Percentiles rank a stretch among this genome's conserved stretches.
phyloP scores from a whole-genome alignment of 2,329 filamentous ascomycete genomes.

The Fusarium concolor region DNA sequence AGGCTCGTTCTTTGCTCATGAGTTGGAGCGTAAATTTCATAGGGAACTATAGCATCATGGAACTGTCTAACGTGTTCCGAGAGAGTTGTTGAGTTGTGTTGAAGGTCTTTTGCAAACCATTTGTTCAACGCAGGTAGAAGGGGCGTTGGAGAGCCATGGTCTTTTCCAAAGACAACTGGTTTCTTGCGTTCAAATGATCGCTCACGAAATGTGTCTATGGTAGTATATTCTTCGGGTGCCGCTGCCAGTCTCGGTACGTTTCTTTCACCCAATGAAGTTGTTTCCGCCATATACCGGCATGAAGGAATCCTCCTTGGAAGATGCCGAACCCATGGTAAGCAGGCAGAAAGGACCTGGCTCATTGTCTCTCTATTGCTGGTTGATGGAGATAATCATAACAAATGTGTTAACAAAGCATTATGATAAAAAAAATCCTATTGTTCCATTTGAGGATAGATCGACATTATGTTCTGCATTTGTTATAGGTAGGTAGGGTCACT shows the following conservation, averaged over 20 bases:
- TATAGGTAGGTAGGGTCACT: neutral
- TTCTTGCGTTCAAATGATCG: conserved; percentile 63
- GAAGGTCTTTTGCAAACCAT: conserved; percentile 64
- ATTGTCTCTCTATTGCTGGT: conserved; percentile 12
- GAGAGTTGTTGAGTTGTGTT: conserved; percentile 29
- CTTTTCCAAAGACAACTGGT: conserved; percentile 63
- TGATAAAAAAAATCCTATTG: neutral
- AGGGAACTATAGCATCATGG: conserved; percentile 52
- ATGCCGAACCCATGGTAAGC: conserved; percentile 33
- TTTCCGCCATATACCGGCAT: conserved; percentile 4
- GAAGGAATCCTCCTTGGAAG: conserved; percentile 19
- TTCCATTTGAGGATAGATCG: conserved; percentile 12
- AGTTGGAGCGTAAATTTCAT: conserved; percentile 52
- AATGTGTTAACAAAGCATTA: neutral
- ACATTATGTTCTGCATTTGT: conserved; percentile 20
- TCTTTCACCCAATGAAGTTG: neutral
- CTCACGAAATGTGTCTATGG: conserved; percentile 62
- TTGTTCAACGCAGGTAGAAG: conserved; percentile 64
- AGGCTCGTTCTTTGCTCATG: conserved; percentile 31
- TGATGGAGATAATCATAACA: neutral
- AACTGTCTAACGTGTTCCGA: conserved; percentile 49
- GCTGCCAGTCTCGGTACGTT: conserved; percentile 3
- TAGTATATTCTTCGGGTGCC: conserved; percentile 27
- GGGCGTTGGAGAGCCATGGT: conserved; percentile 50
- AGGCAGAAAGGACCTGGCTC: conserved; percentile 10